A percentile compares a stretch with the other conserved stretches of the same genome.
Evolutionary conservation across 768 basidiomycete species (phyloP).

Genomic region (Amanita subjunquillea): DNA sequence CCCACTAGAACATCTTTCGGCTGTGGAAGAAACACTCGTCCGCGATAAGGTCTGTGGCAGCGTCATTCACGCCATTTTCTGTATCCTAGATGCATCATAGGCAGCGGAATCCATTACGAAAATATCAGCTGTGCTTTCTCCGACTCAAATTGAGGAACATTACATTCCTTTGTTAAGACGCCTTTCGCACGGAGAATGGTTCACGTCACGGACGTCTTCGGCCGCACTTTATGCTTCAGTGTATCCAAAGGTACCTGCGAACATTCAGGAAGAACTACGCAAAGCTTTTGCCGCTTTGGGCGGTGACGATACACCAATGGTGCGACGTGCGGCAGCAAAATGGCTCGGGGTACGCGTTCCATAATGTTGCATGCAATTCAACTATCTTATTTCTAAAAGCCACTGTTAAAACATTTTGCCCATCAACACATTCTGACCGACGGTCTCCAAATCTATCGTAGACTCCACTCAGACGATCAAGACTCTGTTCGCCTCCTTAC

Average conservation of each 20-base stretch:
- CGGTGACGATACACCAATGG: constrained; percentile 97
- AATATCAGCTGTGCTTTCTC: constrained; percentile 67
- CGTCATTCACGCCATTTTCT: constrained; percentile 5
- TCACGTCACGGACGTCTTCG: constrained; percentile 93
- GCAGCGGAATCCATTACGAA: constrained; percentile 95
- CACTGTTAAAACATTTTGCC: constrained; percentile 69
- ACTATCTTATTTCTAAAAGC: constrained; percentile 31
- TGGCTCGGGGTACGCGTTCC: constrained; percentile 76
- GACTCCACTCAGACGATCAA: constrained; percentile 92
- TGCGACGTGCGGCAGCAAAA: constrained; percentile 90
- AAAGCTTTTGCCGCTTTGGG: constrained; percentile 76
- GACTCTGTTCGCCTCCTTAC: constrained; percentile 95
- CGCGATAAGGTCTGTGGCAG: constrained; percentile 74
- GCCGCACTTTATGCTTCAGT: constrained; percentile 89
- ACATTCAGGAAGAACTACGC: constrained; percentile 79
- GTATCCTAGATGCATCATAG: constrained; percentile 28
- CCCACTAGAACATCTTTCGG: constrained; percentile 89
- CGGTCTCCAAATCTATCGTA: constrained; percentile 85
- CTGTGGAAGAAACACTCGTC: constrained; percentile 95
- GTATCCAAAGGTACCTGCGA: constrained; percentile 67
- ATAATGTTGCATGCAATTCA: constrained; percentile 1
- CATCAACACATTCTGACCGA: constrained; percentile 78
- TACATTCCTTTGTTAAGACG: constrained; percentile 89
- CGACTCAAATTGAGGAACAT: constrained; percentile 74
- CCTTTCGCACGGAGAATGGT: constrained; percentile 93